These are phyloP conservation scores for Wickerhamiella azyma DNA, from an alignment of 805 yeast species.

Conservation along the genomic window DNA sequence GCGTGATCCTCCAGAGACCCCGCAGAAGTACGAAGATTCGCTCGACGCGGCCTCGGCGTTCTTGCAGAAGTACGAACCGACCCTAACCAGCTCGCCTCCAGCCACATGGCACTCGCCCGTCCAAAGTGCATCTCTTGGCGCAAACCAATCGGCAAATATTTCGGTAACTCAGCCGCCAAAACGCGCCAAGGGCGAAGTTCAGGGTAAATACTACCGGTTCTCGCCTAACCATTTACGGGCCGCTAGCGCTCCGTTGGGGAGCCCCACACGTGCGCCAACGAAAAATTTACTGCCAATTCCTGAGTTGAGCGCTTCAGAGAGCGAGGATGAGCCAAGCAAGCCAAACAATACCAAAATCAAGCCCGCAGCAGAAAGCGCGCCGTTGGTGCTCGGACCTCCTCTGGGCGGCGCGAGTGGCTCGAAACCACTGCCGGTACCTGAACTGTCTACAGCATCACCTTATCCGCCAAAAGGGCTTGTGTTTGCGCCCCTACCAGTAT, in stretches of 20 bases:
- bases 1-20: conserved; percentile 1
- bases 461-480: no score
- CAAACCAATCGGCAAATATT: background rate
- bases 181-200: background rate
- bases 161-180: conserved; percentile 2
- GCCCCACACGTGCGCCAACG: no score
- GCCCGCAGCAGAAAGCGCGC: background rate
- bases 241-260: background rate
- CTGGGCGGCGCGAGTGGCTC: no score
- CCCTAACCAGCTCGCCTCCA: conserved; percentile 5
- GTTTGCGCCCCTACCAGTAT: no score
- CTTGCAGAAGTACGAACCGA: conserved; percentile 3
- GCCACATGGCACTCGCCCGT: conserved; percentile 6
- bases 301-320: background rate
- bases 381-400: background rate
- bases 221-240: background rate
- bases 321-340: background rate
- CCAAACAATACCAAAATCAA: background rate
- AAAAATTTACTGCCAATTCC: background rate
- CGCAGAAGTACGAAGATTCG: conserved; percentile 2
- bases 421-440: no score
- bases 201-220: conserved; percentile 3
- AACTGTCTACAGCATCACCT: no score
- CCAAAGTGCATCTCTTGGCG: background rate
- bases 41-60: conserved; percentile 5